Percentiles rank a stretch among this genome's conserved stretches.
Evolutionary conservation across 331 rosid genomes (phyloP).

Genomic region (Saraca asoca): DNA sequence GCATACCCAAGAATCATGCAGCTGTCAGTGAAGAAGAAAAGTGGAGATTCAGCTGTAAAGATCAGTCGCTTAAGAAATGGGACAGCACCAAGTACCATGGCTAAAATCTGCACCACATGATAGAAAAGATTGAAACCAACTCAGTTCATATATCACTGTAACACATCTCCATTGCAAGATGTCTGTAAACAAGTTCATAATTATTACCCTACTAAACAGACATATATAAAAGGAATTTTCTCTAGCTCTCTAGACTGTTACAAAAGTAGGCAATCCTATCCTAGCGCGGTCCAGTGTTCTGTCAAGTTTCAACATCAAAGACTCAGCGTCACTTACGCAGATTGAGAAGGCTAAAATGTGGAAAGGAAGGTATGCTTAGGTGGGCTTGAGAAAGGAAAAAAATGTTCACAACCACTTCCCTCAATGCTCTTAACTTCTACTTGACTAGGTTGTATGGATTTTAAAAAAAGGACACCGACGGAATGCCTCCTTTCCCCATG

Average conservation of each 20-base stretch:
- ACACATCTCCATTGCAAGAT: conserved; percentile 1
- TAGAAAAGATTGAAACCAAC: conserved; percentile 8
- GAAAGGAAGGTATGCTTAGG: conserved; percentile 5
- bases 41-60: conserved; percentile 76
- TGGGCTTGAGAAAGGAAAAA: not conserved
- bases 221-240: not conserved
- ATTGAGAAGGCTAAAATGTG: conserved; percentile 12
- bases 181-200: conserved; percentile 27
- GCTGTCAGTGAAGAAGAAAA: conserved; percentile 95
- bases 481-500: conserved; percentile 13
- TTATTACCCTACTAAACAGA: conserved; percentile 14
- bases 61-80: conserved; percentile 74
- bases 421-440: conserved; percentile 24
- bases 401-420: conserved; percentile 2
- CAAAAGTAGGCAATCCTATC: not conserved
- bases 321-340: too few relatives aligned
- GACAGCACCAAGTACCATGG: conserved; percentile 77
- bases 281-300: too few relatives aligned
- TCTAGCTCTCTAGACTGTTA: not conserved
- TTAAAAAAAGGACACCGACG: not conserved
- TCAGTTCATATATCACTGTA: not conserved
- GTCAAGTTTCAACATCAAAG: too few relatives aligned
- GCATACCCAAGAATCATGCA: conserved; percentile 96
- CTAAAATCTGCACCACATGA: conserved; percentile 66
- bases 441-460: conserved; percentile 9